Evolutionary conservation across 2,329 filamentous ascomycete genomes (phyloP), one percentile per base, ranked within the genome.

Genomic region (Phyllachora maydis): DNA sequence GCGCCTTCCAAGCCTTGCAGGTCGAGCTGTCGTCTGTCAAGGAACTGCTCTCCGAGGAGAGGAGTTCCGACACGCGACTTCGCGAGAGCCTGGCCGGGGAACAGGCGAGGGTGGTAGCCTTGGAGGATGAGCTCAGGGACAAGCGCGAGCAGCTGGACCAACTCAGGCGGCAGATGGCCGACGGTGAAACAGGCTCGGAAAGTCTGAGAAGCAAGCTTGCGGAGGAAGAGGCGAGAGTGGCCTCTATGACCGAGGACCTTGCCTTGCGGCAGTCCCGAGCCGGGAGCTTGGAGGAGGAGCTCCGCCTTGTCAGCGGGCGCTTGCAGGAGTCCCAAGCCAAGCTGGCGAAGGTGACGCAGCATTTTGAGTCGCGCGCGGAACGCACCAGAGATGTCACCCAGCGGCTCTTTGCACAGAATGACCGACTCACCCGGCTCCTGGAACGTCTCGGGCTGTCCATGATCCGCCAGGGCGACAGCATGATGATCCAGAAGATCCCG

Each of bases 361-460:
- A 70, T 23, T 65, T 79, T 22, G 68, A 81, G 20, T 59, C 65
- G 21, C 75, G 81, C 21, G 73, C 74, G 19, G 54, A 59, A 24
- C 72, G 71, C 31, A 72, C 79, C 4, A 81, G 78, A 41, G 79
- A 93, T 32, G 54, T 95, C 8, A 90, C 82, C 2, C 75, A 82
- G 37, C 68, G 72, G 26, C 56, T 93, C 4, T 90, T 79, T 42
- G 61, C 68, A 2, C 78, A 92, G 30, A 83, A 88, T 31, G 77
- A 90, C 35, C 72, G 79, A 13, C 56, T 93, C n/a, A 65, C 66
- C 28, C 69, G 74, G 24, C 65, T 98, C 22, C 57, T 98, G 1
- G 83, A 95, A 40, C 67, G 81, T 15, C 59, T 95, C 4, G 85
- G 85, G 8, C 92, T 88, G 40, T 69, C 74, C 1, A 63, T 95